Conservation (phyloP, 2,329 filamentous ascomycete genomes). For the Colletotrichum sp. region DNA sequence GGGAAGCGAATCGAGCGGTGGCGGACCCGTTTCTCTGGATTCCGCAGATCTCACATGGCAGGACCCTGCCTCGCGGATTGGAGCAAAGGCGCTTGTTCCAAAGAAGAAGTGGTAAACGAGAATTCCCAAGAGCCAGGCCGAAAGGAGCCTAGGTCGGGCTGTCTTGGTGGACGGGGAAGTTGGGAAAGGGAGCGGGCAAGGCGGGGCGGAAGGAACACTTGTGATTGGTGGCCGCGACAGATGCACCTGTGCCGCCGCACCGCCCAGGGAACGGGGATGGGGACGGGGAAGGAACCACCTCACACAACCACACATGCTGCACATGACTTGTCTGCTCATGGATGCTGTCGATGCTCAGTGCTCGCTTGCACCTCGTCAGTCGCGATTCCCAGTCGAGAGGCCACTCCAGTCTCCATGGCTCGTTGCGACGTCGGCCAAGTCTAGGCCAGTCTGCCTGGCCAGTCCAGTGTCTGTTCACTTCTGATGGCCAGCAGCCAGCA, state of each 20-base stretch:
- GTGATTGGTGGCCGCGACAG: not conserved
- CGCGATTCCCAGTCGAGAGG: not conserved
- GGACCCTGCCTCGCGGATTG: not conserved
- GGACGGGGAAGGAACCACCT: not conserved
- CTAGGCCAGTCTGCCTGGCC: not conserved
- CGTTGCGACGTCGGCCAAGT: not conserved
- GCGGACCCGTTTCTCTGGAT: slow-evolving; percentile 18
- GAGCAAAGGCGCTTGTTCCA: slow-evolving; percentile 8
- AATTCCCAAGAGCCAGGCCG: not conserved
- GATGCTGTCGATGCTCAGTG: not conserved
- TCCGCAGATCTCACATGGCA: slow-evolving; percentile 22
- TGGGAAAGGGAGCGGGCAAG: not conserved
- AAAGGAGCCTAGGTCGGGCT: not conserved
- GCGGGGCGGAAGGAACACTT: not conserved
- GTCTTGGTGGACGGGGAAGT: slow-evolving; percentile 5
- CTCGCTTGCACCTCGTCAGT: not conserved
- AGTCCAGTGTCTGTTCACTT: not conserved
- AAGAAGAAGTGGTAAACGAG: slow-evolving; percentile 23
- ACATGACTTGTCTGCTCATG: not conserved
- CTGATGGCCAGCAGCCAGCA: not conserved
- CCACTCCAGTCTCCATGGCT: not conserved
- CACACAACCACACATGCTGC: not conserved
- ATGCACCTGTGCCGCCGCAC: not conserved
- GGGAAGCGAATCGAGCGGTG: slow-evolving; percentile 4
- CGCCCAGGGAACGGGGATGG: not conserved